phyloP scores from a whole-genome alignment of 352 stramenopile species.

The Globisporangium paddicum region DNA sequence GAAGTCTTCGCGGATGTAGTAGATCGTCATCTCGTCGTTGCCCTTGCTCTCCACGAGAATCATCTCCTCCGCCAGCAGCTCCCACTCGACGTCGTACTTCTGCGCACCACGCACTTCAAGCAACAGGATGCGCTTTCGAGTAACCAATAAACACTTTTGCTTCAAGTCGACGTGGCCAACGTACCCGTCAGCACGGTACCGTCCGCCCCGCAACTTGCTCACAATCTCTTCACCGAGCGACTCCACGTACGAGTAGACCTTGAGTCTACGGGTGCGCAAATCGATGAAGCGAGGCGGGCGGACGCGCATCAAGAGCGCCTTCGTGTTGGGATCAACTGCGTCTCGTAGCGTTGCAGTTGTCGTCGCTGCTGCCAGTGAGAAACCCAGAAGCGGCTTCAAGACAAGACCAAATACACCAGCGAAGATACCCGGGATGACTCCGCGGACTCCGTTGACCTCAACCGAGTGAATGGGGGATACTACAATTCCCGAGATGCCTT shows the following conservation, averaged over 20 bases:
- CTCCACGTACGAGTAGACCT: conserved; percentile 86
- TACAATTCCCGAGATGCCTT: conserved; percentile 80
- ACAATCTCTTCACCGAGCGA: conserved; percentile 87
- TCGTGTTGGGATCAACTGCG: conserved; percentile 73
- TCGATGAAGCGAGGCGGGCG: conserved; percentile 81
- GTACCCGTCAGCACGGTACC: conserved; percentile 78
- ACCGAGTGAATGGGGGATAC: conserved; percentile 83
- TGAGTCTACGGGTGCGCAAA: conserved; percentile 69
- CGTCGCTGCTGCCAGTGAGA: conserved; percentile 69
- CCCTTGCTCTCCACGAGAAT: conserved; percentile 65
- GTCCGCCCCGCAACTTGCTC: conserved; percentile 65
- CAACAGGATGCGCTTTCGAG: conserved; percentile 74
- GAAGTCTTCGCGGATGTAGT: conserved; percentile 78
- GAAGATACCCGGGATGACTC: conserved; percentile 71
- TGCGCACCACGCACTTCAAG: conserved; percentile 61
- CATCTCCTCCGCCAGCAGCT: conserved; percentile 73
- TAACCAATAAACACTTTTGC: conserved; percentile 83
- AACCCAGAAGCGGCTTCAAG: conserved; percentile 73
- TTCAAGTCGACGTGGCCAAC: conserved; percentile 78
- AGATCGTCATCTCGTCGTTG: conserved; percentile 37
- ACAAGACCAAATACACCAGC: conserved; percentile 77
- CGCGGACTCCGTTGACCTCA: conserved; percentile 70
- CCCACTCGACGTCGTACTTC: conserved; percentile 80
- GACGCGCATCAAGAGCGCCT: conserved; percentile 68
- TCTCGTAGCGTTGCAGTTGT: conserved; percentile 76